Evolutionary conservation across 2,329 filamentous ascomycete genomes (phyloP), one percentile per base, ranked within the genome.

Genomic region (Fusarium multiceps): DNA sequence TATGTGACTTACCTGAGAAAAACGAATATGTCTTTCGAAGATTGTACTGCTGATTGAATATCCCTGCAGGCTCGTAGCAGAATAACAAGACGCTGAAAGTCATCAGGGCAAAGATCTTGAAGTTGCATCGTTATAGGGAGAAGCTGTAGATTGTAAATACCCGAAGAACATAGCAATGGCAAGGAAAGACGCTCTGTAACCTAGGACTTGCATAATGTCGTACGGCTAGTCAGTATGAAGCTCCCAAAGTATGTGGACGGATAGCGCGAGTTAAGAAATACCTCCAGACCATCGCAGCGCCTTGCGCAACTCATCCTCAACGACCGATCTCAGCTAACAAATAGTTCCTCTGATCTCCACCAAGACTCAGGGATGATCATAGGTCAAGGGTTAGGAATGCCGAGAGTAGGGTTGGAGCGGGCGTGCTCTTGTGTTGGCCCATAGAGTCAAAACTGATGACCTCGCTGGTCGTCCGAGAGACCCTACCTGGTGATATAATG

Each of bases 201-300:
- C 4, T 8, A 21, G 16, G 49, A 27, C 4, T n/a, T 21, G 4
- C 9, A 9, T 13, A 5, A 53, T 1, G 13, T 21, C 13, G 21
- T 21, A 14, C 2, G 5, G 7, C 6, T 16, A 14, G 3, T 18
- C 7, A 34, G n/a, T 42, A 2, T 28, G 4, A 21, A 21, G 23
- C 20, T 18, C 6, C 8, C 2, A 25, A 12, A 14, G 23, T 1
- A 9, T 16, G 3, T 20, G 3, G 6, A 42, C 1, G 2, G n/a
- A 7, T 16, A 11, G 6, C 23, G n/a, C n/a, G 13, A 13, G 37
- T 20, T 14, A 20, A 10, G 6, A 42, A 7, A 41, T 9, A 27
- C 14, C 46, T 5, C 21, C 23, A 16, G 23, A 53, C 6, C 7
- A 28, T 8, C 9, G 21, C 6, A 3, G 23, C 13, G 32, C 12